phyloP scores from a whole-genome alignment of 2,329 filamentous ascomycete genomes.

The Claviceps africana region DNA sequence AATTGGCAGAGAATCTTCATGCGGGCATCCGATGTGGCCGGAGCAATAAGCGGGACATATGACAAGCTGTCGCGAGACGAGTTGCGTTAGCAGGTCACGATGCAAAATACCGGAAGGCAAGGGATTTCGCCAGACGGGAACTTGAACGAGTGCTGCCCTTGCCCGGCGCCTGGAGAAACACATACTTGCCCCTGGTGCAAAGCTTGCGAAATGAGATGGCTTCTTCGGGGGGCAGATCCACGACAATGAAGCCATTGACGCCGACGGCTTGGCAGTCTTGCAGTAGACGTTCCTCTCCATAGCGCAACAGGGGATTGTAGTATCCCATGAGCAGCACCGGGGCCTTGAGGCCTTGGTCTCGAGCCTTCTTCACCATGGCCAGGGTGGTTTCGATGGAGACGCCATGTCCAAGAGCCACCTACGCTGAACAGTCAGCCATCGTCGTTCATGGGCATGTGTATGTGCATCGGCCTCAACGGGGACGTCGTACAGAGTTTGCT shows the following conservation, averaged over 20 bases:
- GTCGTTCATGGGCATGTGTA: no score
- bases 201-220: slow-evolving; percentile 80
- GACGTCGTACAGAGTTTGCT: slow-evolving; percentile 59
- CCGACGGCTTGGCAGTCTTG: slow-evolving; percentile 71
- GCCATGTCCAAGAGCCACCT: slow-evolving; percentile 68
- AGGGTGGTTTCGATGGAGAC: slow-evolving; percentile 71
- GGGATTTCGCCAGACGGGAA: neutral
- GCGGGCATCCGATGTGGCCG: slow-evolving; percentile 77
- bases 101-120: neutral
- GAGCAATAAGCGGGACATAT: slow-evolving; percentile 93
- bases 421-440: slow-evolving; percentile 8
- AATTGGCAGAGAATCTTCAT: slow-evolving; percentile 96
- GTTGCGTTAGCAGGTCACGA: neutral
- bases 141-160: no score
- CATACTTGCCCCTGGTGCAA: slow-evolving; percentile 62
- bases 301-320: slow-evolving; percentile 90
- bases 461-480: no score
- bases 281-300: slow-evolving; percentile 82
- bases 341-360: slow-evolving; percentile 60
- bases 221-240: slow-evolving; percentile 91
- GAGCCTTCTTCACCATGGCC: slow-evolving; percentile 69
- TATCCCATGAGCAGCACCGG: slow-evolving; percentile 96
- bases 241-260: slow-evolving; percentile 92
- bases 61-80: slow-evolving; percentile 46
- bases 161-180: slow-evolving; percentile 5